Conservation (phyloP, 106 monocot species). For the Alisma plantagoaquatica region DNA sequence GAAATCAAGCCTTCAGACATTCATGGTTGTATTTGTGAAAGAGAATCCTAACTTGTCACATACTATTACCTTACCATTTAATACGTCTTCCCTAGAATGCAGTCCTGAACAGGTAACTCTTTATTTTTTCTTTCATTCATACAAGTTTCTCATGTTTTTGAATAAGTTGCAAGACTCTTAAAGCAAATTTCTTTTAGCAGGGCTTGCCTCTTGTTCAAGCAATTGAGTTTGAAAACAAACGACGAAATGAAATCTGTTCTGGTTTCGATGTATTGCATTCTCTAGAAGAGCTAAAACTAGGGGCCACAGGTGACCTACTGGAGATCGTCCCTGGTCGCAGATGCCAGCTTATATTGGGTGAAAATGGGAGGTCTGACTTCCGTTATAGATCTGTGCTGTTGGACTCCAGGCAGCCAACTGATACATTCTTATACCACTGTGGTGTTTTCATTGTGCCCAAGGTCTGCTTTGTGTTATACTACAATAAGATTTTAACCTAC, state of each 20-base stretch:
- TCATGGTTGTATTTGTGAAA: slow-evolving; percentile 61
- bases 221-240: slow-evolving; percentile 70
- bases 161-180: too few relatives aligned
- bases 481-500: too few relatives aligned
- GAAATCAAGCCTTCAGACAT: slow-evolving; percentile 62
- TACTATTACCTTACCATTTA: slow-evolving; percentile 36
- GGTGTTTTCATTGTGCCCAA: slow-evolving; percentile 91
- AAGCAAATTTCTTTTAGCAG: slow-evolving; percentile 30
- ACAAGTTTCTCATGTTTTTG: too few relatives aligned
- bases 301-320: slow-evolving; percentile 61
- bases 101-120: slow-evolving; percentile 51
- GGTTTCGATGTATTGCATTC: slow-evolving; percentile 43
- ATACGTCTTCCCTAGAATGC: slow-evolving; percentile 21
- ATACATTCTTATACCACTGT: slow-evolving; percentile 53
- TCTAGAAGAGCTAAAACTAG: slow-evolving; percentile 55
- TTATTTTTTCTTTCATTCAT: too few relatives aligned
- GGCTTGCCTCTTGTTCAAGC: slow-evolving; percentile 30
- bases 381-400: slow-evolving; percentile 67
- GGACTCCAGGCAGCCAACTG: slow-evolving; percentile 43
- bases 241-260: slow-evolving; percentile 34
- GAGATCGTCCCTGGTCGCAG: slow-evolving; percentile 56
- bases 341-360: slow-evolving; percentile 58
- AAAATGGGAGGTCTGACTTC: slow-evolving; percentile 49
- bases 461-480: too few relatives aligned
- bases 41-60: slow-evolving; percentile 25